Evolutionary conservation across 768 basidiomycete genomes (phyloP), one percentile per base, ranked within the genome.

Genomic region (Coprinopsis sp.): DNA sequence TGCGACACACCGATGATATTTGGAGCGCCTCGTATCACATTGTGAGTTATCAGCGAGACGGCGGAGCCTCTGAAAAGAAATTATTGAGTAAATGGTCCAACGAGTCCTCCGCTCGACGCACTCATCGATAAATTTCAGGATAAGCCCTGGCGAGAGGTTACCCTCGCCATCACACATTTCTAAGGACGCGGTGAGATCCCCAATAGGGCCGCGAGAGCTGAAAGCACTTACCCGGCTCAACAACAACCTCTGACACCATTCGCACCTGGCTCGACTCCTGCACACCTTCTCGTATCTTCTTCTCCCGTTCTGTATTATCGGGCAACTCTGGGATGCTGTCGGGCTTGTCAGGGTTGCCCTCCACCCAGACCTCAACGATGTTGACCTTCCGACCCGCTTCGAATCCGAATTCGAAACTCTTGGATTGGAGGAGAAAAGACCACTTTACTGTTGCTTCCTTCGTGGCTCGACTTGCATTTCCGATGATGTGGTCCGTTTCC

Each of bases 161-260:
- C 58, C 58, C 7, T 47, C 19, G 27, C 22, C 48, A 27, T 59
- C 45, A 21, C 58, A 59, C 58, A 59, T 56, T 27, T 53, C 58
- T 59, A 36, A 7, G 36, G 7, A 8, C 21, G 30, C 22, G 8
- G 11, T 2, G 28, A 23, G 10, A 23, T 23, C 12, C 6, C 14
- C 19, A 13, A 21, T 24, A 27, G 29, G 16, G 14, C 30, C 5
- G 22, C 23, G 29, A 37, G 12, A 42, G 16, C 8, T 5, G 11
- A 41, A 11, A 12, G 12, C 28, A 19, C 55, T 33, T 25, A 55
- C 58, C 58, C 33, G 53, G 46, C 14, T 36, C 36, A 18, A 59
- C 47, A 25, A 55, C 55, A 2, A 59, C 21, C 36, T 57, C 58
- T 27, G 40, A 42, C 13, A 59, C 55, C 50, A 55, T 48, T 37